Percentiles rank a stretch among this genome's conserved stretches.
Evolutionary conservation across 106 monocot species (phyloP).

Genomic region (Iris macrosiphon): DNA sequence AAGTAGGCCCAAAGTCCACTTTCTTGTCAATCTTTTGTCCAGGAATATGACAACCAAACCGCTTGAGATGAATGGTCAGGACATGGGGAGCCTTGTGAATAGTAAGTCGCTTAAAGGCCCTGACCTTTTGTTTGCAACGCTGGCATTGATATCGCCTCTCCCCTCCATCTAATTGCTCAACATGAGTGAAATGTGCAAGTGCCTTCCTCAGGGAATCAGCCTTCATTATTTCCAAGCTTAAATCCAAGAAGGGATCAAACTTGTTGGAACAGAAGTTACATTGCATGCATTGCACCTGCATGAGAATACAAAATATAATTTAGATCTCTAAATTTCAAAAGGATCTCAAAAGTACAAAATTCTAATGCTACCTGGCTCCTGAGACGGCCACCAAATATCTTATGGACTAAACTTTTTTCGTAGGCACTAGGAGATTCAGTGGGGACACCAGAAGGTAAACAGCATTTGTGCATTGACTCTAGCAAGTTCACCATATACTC

Average conservation of each 20-base stretch:
- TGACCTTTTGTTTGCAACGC: constrained; percentile 81
- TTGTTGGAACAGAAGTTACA: constrained; percentile 75
- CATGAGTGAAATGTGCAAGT: constrained; percentile 63
- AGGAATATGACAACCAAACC: constrained; percentile 59
- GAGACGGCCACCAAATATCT: constrained; percentile 90
- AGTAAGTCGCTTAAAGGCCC: constrained; percentile 70
- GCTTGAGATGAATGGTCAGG: constrained; percentile 89
- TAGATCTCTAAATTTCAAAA: not conserved
- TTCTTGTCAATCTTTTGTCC: constrained; percentile 85
- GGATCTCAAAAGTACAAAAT: no score
- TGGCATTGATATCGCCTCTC: constrained; percentile 80
- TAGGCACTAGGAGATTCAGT: constrained; percentile 78
- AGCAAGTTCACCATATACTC: constrained; percentile 97
- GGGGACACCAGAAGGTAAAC: constrained; percentile 83
- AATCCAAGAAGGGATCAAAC: constrained; percentile 90
- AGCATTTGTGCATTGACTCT: constrained; percentile 86
- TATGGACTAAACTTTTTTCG: constrained; percentile 93
- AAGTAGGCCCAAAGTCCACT: constrained; percentile 52
- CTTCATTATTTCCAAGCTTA: constrained; percentile 80
- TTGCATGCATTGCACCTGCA: constrained; percentile 81
- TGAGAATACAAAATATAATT: constrained; percentile 16
- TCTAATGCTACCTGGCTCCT: constrained; percentile 63
- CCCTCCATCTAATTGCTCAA: constrained; percentile 86
- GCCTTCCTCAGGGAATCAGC: constrained; percentile 77
- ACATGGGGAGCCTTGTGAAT: constrained; percentile 90